phyloP scores from a whole-genome alignment of 768 basidiomycete genomes.

The Suillus paluster region DNA sequence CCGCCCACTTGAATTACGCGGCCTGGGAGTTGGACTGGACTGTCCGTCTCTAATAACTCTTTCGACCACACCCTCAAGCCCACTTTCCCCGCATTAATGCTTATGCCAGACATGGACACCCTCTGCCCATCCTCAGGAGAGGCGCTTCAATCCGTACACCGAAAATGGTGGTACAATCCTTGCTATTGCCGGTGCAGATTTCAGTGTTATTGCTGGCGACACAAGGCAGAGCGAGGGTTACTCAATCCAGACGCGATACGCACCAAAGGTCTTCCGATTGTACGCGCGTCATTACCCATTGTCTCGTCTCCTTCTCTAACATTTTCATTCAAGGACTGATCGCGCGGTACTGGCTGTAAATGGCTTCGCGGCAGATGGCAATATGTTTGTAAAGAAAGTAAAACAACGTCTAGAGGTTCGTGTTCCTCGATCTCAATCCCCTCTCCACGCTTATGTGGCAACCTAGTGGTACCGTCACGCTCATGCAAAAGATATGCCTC shows the following conservation, averaged over 20 bases:
- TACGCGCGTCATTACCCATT: slow-evolving; percentile 46
- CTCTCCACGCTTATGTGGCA: background rate
- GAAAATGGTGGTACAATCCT: slow-evolving; percentile 97
- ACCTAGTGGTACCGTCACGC: slow-evolving; percentile 95
- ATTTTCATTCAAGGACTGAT: slow-evolving; percentile 66
- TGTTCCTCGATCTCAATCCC: slow-evolving; percentile 14
- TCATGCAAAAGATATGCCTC: slow-evolving; percentile 96
- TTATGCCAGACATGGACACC: slow-evolving; percentile 45
- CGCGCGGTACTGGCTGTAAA: slow-evolving; percentile 94
- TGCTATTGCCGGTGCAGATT: slow-evolving; percentile 92
- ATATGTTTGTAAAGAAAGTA: slow-evolving; percentile 96
- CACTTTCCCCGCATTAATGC: background rate
- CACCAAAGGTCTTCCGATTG: slow-evolving; percentile 94
- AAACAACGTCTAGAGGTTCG: slow-evolving; percentile 93
- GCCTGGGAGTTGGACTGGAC: slow-evolving; percentile 6
- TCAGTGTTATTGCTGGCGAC: slow-evolving; percentile 94
- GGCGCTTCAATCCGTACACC: slow-evolving; percentile 85
- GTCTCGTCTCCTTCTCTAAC: slow-evolving; percentile 2
- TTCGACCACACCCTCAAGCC: background rate
- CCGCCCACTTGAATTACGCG: slow-evolving; percentile 16
- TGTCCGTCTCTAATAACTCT: background rate
- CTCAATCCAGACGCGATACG: slow-evolving; percentile 96
- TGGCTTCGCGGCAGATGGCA: slow-evolving; percentile 96
- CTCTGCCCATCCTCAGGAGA: slow-evolving; percentile 51
- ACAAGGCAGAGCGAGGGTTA: slow-evolving; percentile 98